Percentiles rank a stretch among this genome's conserved stretches.
phyloP scores from a whole-genome alignment of 2,329 filamentous ascomycete species.

The Trichoderma lentiforme region DNA sequence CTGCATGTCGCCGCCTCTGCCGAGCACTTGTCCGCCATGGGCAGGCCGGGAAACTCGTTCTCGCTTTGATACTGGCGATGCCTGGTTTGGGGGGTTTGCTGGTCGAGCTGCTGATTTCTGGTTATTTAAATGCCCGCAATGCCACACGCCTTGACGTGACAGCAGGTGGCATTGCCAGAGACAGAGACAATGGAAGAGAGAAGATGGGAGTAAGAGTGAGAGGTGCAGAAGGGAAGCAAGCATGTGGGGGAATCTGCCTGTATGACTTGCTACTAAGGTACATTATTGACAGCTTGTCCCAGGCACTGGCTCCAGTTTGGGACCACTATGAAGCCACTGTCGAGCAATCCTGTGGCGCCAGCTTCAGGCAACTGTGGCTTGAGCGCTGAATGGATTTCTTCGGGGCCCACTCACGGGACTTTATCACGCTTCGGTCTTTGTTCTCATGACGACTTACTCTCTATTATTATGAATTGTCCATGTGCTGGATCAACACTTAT shows the following conservation, averaged over 20 bases:
- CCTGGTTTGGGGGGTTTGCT: neutral
- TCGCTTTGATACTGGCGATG: neutral
- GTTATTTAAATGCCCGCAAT: constrained; percentile 8
- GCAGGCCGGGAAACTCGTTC: constrained; percentile 14
- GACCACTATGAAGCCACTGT: neutral
- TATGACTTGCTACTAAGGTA: constrained; percentile 8
- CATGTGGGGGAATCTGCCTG: constrained; percentile 18
- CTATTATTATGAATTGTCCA: neutral
- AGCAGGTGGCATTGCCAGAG: constrained; percentile 15
- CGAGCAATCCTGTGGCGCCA: constrained; percentile 13
- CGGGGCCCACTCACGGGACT: constrained; percentile 18
- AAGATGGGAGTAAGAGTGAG: neutral
- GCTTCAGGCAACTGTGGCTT: constrained; percentile 6
- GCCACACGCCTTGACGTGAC: neutral
- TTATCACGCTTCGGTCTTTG: neutral
- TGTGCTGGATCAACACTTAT: neutral
- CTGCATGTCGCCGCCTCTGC: constrained; percentile 11
- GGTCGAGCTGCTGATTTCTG: neutral
- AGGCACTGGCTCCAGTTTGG: neutral
- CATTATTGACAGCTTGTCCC: constrained; percentile 16
- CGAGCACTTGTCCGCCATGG: constrained; percentile 15
- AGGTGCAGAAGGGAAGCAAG: constrained; percentile 6
- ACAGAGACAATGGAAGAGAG: neutral
- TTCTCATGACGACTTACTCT: neutral
- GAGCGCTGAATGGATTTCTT: neutral